Conservation (phyloP, 805 yeast species). For the Wickerhamiella galacta region DNA sequence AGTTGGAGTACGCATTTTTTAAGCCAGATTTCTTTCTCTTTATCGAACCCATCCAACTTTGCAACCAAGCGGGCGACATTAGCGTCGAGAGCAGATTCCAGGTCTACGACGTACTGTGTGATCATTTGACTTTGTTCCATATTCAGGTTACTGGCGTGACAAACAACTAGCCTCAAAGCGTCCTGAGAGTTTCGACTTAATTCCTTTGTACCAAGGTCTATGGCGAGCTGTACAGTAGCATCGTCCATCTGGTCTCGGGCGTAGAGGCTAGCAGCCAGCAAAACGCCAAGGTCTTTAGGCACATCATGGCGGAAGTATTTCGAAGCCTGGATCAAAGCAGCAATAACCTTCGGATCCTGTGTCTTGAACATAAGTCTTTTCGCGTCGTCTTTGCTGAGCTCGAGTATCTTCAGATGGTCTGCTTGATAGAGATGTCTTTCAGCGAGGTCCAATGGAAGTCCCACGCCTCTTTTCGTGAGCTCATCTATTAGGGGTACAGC, state of each 20-base stretch:
- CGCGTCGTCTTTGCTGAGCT: constrained; percentile 1
- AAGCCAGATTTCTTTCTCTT: constrained; percentile 6
- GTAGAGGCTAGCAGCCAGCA: constrained; percentile 9
- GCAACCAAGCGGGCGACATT: not conserved
- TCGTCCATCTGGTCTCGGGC: constrained; percentile 7
- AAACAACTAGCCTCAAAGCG: too few relatives aligned
- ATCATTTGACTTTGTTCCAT: not conserved
- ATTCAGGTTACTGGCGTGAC: constrained; percentile 35
- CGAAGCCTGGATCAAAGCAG: constrained; percentile 9
- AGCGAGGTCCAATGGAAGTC: constrained; percentile 4
- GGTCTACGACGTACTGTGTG: constrained; percentile 4
- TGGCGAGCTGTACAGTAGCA: too few relatives aligned
- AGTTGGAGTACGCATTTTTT: constrained; percentile 11
- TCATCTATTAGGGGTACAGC: constrained; percentile 4
- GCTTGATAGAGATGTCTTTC: constrained; percentile 2
- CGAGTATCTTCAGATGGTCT: constrained; percentile 6
- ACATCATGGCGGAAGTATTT: constrained; percentile 4
- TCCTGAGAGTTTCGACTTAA: too few relatives aligned
- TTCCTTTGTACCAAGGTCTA: too few relatives aligned
- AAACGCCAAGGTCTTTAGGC: constrained; percentile 6
- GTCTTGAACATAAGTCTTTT: constrained; percentile 1
- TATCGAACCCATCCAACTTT: not conserved
- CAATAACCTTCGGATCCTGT: constrained; percentile 3
- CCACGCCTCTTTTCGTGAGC: constrained; percentile 6
- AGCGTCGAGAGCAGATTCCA: constrained; percentile 1